Evolutionary conservation across 148 eudicot genomes (phyloP), one percentile per base, ranked within the genome.

Genomic region (Chenopodium quinoa): DNA sequence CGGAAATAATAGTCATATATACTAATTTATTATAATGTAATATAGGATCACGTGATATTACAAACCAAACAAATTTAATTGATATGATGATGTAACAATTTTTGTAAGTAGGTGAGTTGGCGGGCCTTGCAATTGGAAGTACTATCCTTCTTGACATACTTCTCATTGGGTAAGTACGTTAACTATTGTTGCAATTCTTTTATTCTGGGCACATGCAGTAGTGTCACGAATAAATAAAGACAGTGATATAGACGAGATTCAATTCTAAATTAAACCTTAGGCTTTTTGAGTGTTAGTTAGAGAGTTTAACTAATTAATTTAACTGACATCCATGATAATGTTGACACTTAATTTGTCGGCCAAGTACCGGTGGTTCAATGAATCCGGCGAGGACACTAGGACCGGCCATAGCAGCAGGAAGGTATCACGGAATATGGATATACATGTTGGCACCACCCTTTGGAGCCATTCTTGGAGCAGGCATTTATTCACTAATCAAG

Each of bases 101-200:
- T 60, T 78, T 77, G 19, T 84, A 88, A 87, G 89, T 88, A 29
- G 89, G 90, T 0, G 90, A 88, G 73, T 44, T 88, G 17, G 89
- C 89, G 20, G 90, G 89, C 7, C 50, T 88, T 31, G 90, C 86
- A 29, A 85, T 88, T 9, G 90, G 90, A 68, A 88, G 80, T 34
- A 79, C 89, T 20, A 88, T 88, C 80, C 71, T 86, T 62, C 90
- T 88, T 34, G 84, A 85, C 69, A 80, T 88, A 47, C 84, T 86
- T 23, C 77, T 85, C 5, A 83, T 87, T 46, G 90, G 88, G 88
- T 86, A 23, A 78, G 84, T 77, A 0, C 44, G 8, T 40, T 40
- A 7, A 46, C 23, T 7, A 25, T 25, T 6, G 16, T 58, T 1
- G 12, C 4, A 63, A 40, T 34, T 34, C 37, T 34, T 2, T 34